Conservation (phyloP, 164 flowering plant species). For the Nelumbo lutea region DNA sequence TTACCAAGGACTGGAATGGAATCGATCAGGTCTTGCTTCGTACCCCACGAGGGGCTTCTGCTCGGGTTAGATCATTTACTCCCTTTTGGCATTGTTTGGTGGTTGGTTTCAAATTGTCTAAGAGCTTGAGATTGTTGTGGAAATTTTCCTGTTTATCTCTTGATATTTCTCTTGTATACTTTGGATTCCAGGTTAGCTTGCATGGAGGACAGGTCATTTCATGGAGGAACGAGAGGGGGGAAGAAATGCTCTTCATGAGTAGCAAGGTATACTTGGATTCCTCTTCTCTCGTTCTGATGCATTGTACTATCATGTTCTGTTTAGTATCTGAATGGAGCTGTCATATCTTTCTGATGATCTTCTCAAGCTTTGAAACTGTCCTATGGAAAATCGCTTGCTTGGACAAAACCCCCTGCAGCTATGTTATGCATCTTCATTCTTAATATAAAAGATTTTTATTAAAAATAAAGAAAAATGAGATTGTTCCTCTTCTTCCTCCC, state of each 20-base stretch:
- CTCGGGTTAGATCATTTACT: constrained; percentile 44
- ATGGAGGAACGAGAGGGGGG: constrained; percentile 84
- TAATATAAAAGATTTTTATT: no score
- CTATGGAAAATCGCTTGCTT: neutral
- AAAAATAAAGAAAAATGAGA: no score
- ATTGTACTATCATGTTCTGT: no score
- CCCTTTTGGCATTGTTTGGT: neutral
- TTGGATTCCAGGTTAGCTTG: constrained; percentile 65
- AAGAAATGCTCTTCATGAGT: constrained; percentile 88
- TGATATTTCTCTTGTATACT: constrained; percentile 8
- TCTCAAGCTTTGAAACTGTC: neutral
- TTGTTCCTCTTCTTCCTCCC: no score
- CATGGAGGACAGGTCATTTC: constrained; percentile 87
- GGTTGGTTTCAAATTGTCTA: neutral
- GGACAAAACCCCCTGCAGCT: no score
- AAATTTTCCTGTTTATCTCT: constrained; percentile 11
- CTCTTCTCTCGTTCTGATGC: neutral
- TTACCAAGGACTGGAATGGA: constrained; percentile 84
- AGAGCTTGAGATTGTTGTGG: neutral
- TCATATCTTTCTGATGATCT: neutral
- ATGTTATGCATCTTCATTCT: no score
- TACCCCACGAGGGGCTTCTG: constrained; percentile 72
- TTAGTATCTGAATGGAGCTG: neutral
- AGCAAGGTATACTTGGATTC: constrained; percentile 53
- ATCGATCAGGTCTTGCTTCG: constrained; percentile 69